A percentile compares a stretch with the other conserved stretches of the same genome.
Conservation (phyloP, 2,329 filamentous ascomycete genomes). For the Calonectria hongkongensis region DNA sequence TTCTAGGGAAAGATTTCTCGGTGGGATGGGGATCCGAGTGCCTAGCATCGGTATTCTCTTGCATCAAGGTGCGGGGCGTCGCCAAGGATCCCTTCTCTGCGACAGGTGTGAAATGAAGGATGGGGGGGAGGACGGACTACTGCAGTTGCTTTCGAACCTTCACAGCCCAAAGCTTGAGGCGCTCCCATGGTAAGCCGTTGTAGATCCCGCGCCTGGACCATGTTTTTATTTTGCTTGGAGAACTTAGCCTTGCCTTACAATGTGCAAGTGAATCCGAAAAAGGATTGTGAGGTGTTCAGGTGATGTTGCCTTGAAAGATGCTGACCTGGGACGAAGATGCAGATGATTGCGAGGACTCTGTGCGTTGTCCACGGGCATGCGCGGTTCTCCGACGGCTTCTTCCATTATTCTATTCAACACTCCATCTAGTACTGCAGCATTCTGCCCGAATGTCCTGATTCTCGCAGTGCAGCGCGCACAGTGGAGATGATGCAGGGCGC, state of each 20-base stretch:
- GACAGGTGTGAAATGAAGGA: constrained; percentile 37
- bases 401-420: constrained; percentile 14
- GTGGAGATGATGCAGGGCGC: constrained; percentile 35
- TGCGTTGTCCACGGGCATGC: background rate
- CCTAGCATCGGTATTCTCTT: constrained; percentile 3
- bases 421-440: constrained; percentile 11
- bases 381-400: constrained; percentile 1
- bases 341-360: background rate
- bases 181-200: constrained; percentile 36
- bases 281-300: constrained; percentile 5
- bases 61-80: constrained; percentile 29
- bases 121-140: constrained; percentile 17
- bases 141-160: constrained; percentile 23
- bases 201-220: constrained; percentile 46
- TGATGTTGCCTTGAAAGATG: constrained; percentile 14
- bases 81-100: constrained; percentile 30
- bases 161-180: constrained; percentile 31
- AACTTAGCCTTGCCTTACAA: constrained; percentile 36
- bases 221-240: background rate
- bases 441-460: constrained; percentile 26
- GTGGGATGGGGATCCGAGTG: constrained; percentile 15
- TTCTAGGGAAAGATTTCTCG: constrained; percentile 23
- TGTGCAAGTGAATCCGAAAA: constrained; percentile 22
- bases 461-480: constrained; percentile 30
- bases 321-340: background rate